Base-by-base conservation (phyloP, 2,329 filamentous ascomycete genomes). In the Keithomyces neogunnii region DNA sequence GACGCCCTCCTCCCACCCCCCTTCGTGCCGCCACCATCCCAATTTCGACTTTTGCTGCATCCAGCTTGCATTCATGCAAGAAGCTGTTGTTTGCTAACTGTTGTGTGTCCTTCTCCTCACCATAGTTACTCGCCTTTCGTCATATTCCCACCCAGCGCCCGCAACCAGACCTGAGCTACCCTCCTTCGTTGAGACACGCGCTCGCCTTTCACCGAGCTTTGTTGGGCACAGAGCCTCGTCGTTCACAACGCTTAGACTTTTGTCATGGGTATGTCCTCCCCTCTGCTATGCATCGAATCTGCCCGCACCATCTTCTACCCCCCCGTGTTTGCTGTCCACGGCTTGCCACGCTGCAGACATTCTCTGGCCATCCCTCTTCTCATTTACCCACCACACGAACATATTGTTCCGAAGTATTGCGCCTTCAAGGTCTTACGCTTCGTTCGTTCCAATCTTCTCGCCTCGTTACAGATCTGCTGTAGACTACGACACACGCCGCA, bases 1-100 rank as follows among this genome's bases (percentile, higher is more conserved):
- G 40, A 53, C 56, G 50, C 26, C 38, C 38, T 56, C 51, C 51
- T 58, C 51, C 52, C 51, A 56, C 51, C 47, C 57, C 53, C 53
- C 50, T 47, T 47, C 52, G 53, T 55, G 49, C 49, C 57, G 50
- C 56, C 53, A 53, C 55, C 55, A 54, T 55, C 53, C 56, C 51
- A 49, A 57, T 58, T 58, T 59, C 57, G 57, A 61, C 57, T 47
- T 62, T 49, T 50, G 60, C 59, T 65, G 61, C 60, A 63, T 59
- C 57, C 54, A 56, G 53, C 60, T 63, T 63, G 60, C 60, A 56
- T 63, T 59, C 59, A 65, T 62, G 63, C 63, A 62, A 65, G 56
- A 63, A 56, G 59, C 57, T 57, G 61, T 59, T 57, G 54, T 62
- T 59, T 56, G 57, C 60, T 63, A 60, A 65, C 61, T 49, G 46